Evolutionary conservation across 2,329 filamentous ascomycete species (phyloP).

Genomic region (Phialophora verrucosa): DNA sequence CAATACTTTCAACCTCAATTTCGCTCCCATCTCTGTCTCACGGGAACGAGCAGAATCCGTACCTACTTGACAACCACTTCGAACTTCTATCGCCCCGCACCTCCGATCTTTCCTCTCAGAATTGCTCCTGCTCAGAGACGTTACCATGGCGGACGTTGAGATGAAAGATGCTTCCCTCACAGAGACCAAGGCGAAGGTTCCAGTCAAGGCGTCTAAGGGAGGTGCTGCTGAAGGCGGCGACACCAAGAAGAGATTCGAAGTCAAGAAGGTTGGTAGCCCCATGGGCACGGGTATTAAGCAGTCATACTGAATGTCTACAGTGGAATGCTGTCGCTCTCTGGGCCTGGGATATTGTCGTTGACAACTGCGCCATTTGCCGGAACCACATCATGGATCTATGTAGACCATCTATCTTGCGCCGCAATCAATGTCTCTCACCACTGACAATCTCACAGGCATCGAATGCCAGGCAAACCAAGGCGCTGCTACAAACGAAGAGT

Average conservation of each 20-base stretch:
- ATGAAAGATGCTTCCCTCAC: slow-evolving; percentile 81
- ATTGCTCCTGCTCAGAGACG: background rate
- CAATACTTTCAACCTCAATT: background rate
- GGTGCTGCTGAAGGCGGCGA: slow-evolving; percentile 61
- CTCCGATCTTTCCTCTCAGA: slow-evolving; percentile 11
- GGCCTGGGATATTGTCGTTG: slow-evolving; percentile 99
- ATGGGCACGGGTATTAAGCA: slow-evolving; percentile 48
- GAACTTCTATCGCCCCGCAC: slow-evolving; percentile 1
- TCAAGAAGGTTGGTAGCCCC: slow-evolving; percentile 79
- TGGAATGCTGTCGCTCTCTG: slow-evolving; percentile 98
- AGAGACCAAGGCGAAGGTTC: slow-evolving; percentile 60
- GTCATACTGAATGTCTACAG: slow-evolving; percentile 55
- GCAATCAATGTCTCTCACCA: background rate
- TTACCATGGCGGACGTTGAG: slow-evolving; percentile 87
- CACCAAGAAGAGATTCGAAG: slow-evolving; percentile 93
- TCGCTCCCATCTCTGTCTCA: background rate
- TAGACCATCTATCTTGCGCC: slow-evolving; percentile 51
- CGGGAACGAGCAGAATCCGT: background rate
- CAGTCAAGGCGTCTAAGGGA: slow-evolving; percentile 62
- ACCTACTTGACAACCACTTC: background rate
- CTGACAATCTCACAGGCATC: slow-evolving; percentile 66
- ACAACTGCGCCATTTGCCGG: slow-evolving; percentile 98
- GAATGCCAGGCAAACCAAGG: slow-evolving; percentile 99
- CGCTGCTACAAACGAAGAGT: slow-evolving; percentile 95
- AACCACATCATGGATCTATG: slow-evolving; percentile 99